Conservation (phyloP, 202 grass and related monocot species). For the Setaria viridis region DNA sequence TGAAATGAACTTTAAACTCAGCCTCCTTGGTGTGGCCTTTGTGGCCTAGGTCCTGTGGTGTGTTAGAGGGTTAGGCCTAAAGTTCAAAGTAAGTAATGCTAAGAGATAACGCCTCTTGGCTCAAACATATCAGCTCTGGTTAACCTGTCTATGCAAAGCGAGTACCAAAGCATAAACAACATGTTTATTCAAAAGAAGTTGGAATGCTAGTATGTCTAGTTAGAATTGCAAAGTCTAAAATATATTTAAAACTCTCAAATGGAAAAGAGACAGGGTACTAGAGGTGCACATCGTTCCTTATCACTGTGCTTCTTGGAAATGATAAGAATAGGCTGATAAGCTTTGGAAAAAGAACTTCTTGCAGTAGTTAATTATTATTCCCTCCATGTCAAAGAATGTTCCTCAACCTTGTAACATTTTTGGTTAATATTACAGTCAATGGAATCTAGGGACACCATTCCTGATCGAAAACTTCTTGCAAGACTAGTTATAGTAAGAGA, state of each 20-base stretch:
- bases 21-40: background rate
- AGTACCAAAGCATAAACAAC: background rate
- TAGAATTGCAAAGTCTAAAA: background rate
- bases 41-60: background rate
- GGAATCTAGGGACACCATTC: constrained; percentile 78
- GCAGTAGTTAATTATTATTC: constrained; percentile 25
- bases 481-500: constrained; percentile 92
- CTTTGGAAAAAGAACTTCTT: constrained; percentile 22
- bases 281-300: background rate
- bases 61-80: background rate
- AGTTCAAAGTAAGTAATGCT: background rate
- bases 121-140: background rate
- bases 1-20: constrained; percentile 9
- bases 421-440: constrained; percentile 61
- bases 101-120: background rate
- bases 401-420: constrained; percentile 3
- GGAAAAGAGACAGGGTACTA: background rate
- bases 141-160: background rate
- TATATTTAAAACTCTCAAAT: constrained; percentile 31
- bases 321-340: background rate
- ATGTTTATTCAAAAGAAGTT: background rate
- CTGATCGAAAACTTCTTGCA: constrained; percentile 83
- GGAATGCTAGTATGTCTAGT: background rate
- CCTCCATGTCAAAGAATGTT: constrained; percentile 30
- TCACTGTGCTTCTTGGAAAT: constrained; percentile 26